These are phyloP conservation scores for Fusarium denticulatum DNA, from an alignment of 2,329 filamentous ascomycete species.

Conservation along the genomic window DNA sequence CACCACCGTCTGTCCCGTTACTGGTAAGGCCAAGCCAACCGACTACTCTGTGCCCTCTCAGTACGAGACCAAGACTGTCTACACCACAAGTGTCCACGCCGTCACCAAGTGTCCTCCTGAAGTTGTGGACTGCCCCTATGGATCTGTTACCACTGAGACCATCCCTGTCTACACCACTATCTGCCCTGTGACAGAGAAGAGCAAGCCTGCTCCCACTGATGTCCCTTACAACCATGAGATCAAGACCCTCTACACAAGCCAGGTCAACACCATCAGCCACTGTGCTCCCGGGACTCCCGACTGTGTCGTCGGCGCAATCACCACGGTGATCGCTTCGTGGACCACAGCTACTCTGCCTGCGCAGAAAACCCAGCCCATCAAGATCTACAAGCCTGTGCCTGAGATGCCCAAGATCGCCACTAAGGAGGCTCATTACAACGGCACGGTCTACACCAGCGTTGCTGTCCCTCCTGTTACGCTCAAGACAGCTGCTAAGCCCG, in stretches of 20 bases:
- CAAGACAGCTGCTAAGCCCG: constrained; percentile 33
- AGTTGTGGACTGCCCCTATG: constrained; percentile 60
- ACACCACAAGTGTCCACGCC: constrained; percentile 63
- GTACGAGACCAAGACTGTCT: constrained; percentile 54
- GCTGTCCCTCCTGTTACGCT: constrained; percentile 26
- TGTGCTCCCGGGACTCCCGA: constrained; percentile 61
- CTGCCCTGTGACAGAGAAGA: constrained; percentile 24
- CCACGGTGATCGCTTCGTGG: constrained; percentile 44
- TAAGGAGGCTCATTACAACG: constrained; percentile 11
- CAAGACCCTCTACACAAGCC: constrained; percentile 62
- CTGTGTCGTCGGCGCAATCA: constrained; percentile 54
- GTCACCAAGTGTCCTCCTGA: constrained; percentile 64
- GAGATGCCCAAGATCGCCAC: constrained; percentile 21
- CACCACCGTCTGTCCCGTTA: constrained; percentile 57
- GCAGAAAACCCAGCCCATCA: constrained; percentile 26
- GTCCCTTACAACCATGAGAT: constrained; percentile 34
- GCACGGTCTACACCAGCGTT: constrained; percentile 23
- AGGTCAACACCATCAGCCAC: constrained; percentile 63
- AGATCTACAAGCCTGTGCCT: constrained; percentile 21
- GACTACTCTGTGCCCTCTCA: constrained; percentile 11
- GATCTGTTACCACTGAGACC: constrained; percentile 47
- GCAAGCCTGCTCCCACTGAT: constrained; percentile 15
- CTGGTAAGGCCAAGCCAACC: constrained; percentile 32
- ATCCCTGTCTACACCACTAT: constrained; percentile 32
- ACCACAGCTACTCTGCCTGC: constrained; percentile 31